These are phyloP conservation scores for Malassezia pachydermatis DNA, from an alignment of 1,284 basidiomycete genomes.

Conservation along the genomic window DNA sequence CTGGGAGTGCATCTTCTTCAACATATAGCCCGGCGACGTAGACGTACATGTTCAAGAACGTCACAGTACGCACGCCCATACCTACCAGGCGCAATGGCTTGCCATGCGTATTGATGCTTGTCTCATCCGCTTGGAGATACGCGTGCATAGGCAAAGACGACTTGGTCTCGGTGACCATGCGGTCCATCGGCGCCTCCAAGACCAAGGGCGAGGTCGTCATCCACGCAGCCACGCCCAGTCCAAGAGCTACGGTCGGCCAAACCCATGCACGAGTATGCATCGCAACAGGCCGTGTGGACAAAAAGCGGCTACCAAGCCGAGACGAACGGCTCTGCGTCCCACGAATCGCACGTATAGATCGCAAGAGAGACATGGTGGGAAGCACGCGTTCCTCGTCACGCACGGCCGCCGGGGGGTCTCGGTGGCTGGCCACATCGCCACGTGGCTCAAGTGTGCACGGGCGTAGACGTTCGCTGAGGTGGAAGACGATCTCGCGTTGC, in stretches of 20 bases:
- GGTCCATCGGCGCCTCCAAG: conserved; percentile 6
- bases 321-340: too few relatives aligned
- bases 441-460: too few relatives aligned
- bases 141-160: conserved; percentile 2
- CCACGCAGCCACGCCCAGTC: too few relatives aligned
- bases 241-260: too few relatives aligned
- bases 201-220: background rate
- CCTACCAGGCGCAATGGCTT: conserved; percentile 60
- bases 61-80: conserved; percentile 68
- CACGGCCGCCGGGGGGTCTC: too few relatives aligned
- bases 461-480: background rate
- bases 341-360: too few relatives aligned
- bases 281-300: too few relatives aligned
- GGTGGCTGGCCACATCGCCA: too few relatives aligned
- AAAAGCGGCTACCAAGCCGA: too few relatives aligned
- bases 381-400: too few relatives aligned
- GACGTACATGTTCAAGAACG: conserved; percentile 69
- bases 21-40: conserved; percentile 79
- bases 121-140: background rate
- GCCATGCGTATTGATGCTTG: background rate
- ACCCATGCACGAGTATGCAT: too few relatives aligned
- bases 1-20: conserved; percentile 52
- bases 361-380: too few relatives aligned
- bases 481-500: background rate
- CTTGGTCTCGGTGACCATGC: conserved; percentile 6